These are phyloP conservation scores for Thelonectria discophora DNA, from an alignment of 2,329 filamentous ascomycete species.

Conservation along the genomic window DNA sequence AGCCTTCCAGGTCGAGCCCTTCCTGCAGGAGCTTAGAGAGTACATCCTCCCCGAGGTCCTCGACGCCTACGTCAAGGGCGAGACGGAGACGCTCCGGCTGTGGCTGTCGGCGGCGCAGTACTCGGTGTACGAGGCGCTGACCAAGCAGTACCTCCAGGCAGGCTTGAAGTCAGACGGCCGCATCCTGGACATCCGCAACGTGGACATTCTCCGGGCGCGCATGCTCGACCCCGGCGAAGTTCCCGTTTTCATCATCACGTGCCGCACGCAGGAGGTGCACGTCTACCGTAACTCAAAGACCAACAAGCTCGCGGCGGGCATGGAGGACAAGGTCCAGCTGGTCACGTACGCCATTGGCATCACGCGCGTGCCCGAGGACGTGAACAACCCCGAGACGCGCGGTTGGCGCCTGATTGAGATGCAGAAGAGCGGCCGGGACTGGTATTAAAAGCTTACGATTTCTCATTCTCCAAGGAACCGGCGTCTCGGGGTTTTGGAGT, in stretches of 20 bases:
- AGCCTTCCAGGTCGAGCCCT: conserved; percentile 92
- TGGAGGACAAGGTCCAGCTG: conserved; percentile 98
- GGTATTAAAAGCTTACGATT: conserved; percentile 55
- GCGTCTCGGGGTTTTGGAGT: conserved; percentile 35
- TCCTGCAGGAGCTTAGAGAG: conserved; percentile 93
- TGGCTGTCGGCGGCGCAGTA: conserved; percentile 98
- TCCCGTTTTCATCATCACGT: conserved; percentile 96
- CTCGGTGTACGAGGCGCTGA: conserved; percentile 95
- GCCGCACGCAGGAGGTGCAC: conserved; percentile 96
- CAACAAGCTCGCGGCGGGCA: conserved; percentile 88
- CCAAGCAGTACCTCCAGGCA: conserved; percentile 92
- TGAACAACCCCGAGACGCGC: conserved; percentile 94
- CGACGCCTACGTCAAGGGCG: conserved; percentile 97
- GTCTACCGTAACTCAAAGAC: conserved; percentile 95
- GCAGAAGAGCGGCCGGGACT: conserved; percentile 97
- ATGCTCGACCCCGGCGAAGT: conserved; percentile 87
- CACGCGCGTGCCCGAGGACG: conserved; percentile 91
- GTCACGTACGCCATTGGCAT: conserved; percentile 98
- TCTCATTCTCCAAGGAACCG: conserved; percentile 22
- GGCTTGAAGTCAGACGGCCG: conserved; percentile 94
- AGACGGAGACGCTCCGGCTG: conserved; percentile 86
- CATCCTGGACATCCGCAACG: conserved; percentile 93
- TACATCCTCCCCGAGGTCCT: conserved; percentile 98
- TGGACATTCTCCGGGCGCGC: conserved; percentile 84
- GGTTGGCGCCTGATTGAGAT: conserved; percentile 98